These are phyloP conservation scores for Trypanosoma lewisi DNA, from an alignment of 208 protist species.

Conservation along the genomic window DNA sequence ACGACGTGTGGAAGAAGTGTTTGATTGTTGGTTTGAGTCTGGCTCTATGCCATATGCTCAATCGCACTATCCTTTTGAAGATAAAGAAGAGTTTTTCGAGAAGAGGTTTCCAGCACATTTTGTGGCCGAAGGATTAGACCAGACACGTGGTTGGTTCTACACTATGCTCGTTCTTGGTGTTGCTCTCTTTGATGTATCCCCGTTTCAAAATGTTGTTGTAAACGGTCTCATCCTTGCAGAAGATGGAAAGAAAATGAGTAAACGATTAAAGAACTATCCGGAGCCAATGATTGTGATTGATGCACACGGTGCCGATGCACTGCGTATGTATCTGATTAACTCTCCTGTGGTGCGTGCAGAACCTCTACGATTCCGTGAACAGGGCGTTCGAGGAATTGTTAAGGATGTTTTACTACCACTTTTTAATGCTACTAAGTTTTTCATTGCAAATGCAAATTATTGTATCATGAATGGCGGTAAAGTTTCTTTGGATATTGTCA, in stretches of 20 bases:
- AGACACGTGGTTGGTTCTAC: constrained; percentile 99
- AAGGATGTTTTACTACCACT: constrained; percentile 99
- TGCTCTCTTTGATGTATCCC: constrained; percentile 96
- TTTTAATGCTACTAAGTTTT: constrained; percentile 98
- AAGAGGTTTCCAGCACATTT: constrained; percentile 98
- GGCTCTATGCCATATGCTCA: constrained; percentile 99
- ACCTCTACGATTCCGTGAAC: constrained; percentile 93
- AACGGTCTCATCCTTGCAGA: constrained; percentile 99
- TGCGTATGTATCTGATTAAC: constrained; percentile 99
- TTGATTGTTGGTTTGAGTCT: constrained; percentile 99
- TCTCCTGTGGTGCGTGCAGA: constrained; percentile 99
- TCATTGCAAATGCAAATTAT: constrained; percentile 93
- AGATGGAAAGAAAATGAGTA: constrained; percentile 99
- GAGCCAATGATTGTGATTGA: constrained; percentile 96
- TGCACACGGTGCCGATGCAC: constrained; percentile 96
- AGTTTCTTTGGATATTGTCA: constrained; percentile 58
- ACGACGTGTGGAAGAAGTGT: constrained; percentile 96
- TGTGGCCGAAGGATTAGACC: constrained; percentile 98
- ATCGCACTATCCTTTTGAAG: constrained; percentile 99
- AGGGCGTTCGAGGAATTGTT: constrained; percentile 95
- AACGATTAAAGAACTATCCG: constrained; percentile 99
- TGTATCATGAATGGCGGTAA: constrained; percentile 52
- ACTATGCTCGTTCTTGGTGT: constrained; percentile 99
- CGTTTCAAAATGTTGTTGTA: constrained; percentile 99
- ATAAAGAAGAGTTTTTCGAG: constrained; percentile 93